phyloP scores from a whole-genome alignment of 179 eudicot genomes.

The Corrigiola litoralis region DNA sequence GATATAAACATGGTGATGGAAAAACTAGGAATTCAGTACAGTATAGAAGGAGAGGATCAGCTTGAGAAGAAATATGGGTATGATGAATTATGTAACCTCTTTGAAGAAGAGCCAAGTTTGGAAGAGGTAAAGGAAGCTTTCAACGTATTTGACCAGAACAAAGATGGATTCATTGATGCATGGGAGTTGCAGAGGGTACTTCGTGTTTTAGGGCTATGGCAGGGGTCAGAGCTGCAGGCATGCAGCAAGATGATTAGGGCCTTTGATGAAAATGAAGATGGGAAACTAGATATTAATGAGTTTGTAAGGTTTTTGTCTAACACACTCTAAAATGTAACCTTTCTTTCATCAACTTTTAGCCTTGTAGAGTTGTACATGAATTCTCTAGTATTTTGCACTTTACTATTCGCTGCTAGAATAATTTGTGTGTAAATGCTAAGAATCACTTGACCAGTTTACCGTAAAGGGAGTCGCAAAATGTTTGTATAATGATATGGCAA shows the following conservation, averaged over 20 bases:
- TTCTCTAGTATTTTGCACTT: not conserved
- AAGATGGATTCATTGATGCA: constrained; percentile 77
- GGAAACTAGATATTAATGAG: constrained; percentile 45
- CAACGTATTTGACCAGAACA: constrained; percentile 68
- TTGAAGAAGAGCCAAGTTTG: constrained; percentile 63
- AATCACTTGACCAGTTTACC: no score
- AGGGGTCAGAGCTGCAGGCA: constrained; percentile 29
- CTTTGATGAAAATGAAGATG: constrained; percentile 51
- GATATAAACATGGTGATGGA: constrained; percentile 42
- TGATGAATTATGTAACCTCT: constrained; percentile 37
- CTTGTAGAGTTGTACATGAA: not conserved
- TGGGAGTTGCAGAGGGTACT: constrained; percentile 50
- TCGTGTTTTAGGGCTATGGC: constrained; percentile 38
- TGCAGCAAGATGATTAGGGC: constrained; percentile 49
- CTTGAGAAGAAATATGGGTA: constrained; percentile 23
- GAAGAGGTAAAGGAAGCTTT: constrained; percentile 70
- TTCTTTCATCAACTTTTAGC: not conserved
- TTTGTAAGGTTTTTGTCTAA: constrained; percentile 40
- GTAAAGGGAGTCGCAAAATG: no score
- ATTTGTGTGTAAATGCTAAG: no score
- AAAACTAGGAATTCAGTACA: constrained; percentile 42
- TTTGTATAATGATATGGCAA: no score
- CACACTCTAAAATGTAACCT: constrained; percentile 2
- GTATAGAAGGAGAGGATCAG: constrained; percentile 26
- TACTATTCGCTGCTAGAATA: no score